These are phyloP conservation scores for Exophiala dermatitidis DNA, from an alignment of 2,329 filamentous ascomycete genomes.

Conservation along the genomic window DNA sequence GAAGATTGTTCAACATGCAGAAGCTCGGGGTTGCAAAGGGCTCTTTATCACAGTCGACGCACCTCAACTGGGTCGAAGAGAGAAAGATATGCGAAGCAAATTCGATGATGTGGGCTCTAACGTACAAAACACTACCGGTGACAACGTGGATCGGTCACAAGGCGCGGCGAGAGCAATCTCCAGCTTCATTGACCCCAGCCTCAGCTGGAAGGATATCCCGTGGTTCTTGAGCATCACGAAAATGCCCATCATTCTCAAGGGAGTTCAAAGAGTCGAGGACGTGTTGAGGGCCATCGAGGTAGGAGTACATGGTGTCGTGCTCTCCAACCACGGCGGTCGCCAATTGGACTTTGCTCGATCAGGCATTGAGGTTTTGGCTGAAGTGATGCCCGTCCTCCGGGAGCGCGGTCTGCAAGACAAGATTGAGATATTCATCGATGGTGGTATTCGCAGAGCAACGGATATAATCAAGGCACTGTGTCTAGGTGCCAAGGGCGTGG, in stretches of 20 bases:
- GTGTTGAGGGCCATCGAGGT: slow-evolving; percentile 77
- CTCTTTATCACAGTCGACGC: slow-evolving; percentile 98
- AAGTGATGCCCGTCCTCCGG: slow-evolving; percentile 82
- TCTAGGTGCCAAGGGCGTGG: slow-evolving; percentile 83
- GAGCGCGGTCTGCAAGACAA: slow-evolving; percentile 64
- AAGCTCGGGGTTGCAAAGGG: slow-evolving; percentile 83
- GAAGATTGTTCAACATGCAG: slow-evolving; percentile 84
- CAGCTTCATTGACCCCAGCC: slow-evolving; percentile 89
- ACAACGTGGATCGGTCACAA: slow-evolving; percentile 74
- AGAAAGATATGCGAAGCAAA: slow-evolving; percentile 97
- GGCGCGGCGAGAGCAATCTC: slow-evolving; percentile 92
- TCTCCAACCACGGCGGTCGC: slow-evolving; percentile 92
- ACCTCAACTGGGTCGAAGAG: slow-evolving; percentile 84
- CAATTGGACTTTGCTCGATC: slow-evolving; percentile 90
- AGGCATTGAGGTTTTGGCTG: slow-evolving; percentile 80
- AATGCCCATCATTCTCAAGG: slow-evolving; percentile 95
- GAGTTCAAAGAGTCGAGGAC: slow-evolving; percentile 92
- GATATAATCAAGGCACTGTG: slow-evolving; percentile 95
- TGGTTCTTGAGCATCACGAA: slow-evolving; percentile 87
- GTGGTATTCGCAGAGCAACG: slow-evolving; percentile 79
- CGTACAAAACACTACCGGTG: slow-evolving; percentile 63
- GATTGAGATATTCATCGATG: slow-evolving; percentile 86
- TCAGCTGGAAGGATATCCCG: slow-evolving; percentile 87
- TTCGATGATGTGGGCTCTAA: slow-evolving; percentile 76
- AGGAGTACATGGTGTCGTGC: slow-evolving; percentile 80